Conservation (phyloP, 192 early-diverging fungal species). For the Coemansia sp. region DNA sequence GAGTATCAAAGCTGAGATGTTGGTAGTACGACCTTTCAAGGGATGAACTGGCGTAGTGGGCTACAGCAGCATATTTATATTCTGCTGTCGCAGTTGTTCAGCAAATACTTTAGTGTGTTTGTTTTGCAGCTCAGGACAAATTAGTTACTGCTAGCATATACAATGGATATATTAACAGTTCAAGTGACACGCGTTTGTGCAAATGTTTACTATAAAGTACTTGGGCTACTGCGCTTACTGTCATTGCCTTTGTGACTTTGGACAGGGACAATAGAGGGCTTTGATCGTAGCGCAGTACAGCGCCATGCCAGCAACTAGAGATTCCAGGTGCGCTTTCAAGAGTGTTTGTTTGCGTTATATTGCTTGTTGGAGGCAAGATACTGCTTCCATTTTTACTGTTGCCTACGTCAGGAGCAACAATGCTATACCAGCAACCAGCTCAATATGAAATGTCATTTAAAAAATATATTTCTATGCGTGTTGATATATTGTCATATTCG, state of each 20-base stretch:
- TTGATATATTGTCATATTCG: not conserved
- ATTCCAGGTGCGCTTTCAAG: not conserved
- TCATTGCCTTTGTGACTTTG: not conserved
- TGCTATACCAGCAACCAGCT: not conserved
- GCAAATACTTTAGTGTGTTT: not conserved
- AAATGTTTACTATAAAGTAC: not conserved
- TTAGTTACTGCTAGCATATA: not conserved
- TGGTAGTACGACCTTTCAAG: not conserved
- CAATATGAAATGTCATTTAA: not conserved
- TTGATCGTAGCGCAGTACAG: not conserved
- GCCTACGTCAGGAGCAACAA: not conserved
- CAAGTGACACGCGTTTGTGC: not conserved
- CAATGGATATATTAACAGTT: not conserved
- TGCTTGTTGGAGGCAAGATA: not conserved
- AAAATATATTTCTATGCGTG: not conserved
- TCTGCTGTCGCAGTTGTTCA: not conserved
- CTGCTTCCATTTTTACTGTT: not conserved
- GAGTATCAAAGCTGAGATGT: not conserved
- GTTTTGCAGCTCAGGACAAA: not conserved
- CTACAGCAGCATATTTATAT: not conserved
- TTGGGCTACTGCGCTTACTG: constrained; percentile 4
- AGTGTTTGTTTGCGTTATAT: not conserved
- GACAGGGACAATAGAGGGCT: not conserved
- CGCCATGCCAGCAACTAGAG: not conserved
- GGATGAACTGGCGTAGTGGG: not conserved